These are phyloP conservation scores for Trichoderma hamatum DNA, from an alignment of 2,329 filamentous ascomycete genomes.

Conservation along the genomic window DNA sequence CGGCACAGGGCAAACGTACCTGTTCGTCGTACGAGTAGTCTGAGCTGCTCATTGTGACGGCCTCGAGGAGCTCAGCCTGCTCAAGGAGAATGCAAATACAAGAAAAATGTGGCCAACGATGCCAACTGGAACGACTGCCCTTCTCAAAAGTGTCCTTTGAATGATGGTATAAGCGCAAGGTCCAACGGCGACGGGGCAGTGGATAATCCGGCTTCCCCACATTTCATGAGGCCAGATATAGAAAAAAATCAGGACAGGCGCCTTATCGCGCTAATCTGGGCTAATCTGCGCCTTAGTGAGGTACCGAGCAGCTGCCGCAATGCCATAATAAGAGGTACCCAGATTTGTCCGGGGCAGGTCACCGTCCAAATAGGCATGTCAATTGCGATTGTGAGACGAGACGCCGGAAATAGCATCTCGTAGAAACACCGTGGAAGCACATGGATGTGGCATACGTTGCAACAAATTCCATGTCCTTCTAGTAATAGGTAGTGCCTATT, in stretches of 20 bases:
- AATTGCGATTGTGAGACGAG: neutral
- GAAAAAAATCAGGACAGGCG: neutral
- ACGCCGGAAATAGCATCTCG: conserved; percentile 14
- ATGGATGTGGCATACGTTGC: conserved; percentile 17
- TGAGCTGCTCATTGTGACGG: conserved; percentile 76
- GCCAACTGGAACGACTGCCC: conserved; percentile 13
- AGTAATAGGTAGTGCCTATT: neutral
- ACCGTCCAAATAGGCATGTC: conserved; percentile 14
- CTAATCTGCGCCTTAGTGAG: neutral
- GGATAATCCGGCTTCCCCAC: conserved; percentile 40
- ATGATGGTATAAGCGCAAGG: conserved; percentile 24
- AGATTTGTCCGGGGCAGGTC: neutral
- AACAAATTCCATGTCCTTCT: neutral
- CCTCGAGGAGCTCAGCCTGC: conserved; percentile 43
- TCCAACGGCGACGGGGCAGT: conserved; percentile 33
- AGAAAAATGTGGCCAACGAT: conserved; percentile 20
- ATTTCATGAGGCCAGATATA: conserved; percentile 20
- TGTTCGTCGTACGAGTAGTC: conserved; percentile 99
- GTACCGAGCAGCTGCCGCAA: neutral
- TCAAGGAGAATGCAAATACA: conserved; percentile 29
- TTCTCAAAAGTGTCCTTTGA: conserved; percentile 26
- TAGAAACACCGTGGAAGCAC: conserved; percentile 5
- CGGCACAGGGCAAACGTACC: conserved; percentile 47
- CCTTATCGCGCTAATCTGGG: conserved; percentile 8
- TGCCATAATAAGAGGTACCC: neutral